Base-by-base conservation (phyloP, 768 basidiomycete genomes). In the Suillus lakei region DNA sequence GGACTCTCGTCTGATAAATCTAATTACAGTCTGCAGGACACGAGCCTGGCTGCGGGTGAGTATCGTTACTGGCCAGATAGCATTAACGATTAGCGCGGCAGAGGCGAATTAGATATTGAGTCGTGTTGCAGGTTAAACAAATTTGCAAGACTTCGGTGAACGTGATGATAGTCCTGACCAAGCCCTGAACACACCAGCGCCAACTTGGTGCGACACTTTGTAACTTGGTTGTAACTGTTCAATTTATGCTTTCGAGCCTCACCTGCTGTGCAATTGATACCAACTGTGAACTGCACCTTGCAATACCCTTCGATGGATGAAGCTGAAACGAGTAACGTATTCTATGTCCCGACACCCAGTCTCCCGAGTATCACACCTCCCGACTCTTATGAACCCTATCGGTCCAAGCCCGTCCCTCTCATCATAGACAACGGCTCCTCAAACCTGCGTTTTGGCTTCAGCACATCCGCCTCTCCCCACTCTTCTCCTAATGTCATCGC, bases 381-480 rank as follows among this genome's bases (percentile, higher is more conserved):
- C 6, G 82, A 81, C 51, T 78, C 85, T 15, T 92, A 91, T 68
- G 78, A 84, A 54, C 62, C 69, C 23, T 83, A 88, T 72, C 85
- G 87, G 43, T 77, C 72, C 12, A 78, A 81, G 8, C 73, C 77
- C 50, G 88, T 86, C 0, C 91, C 94, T 0, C 86, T 96, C 66
- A 84, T 95, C 69, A 91, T 96, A 70, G 95, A 97, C 83, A 96
- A 96, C 70, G 95, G 96, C 66, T 88, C 95, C 8, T 92, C 90
- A 36, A 86, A 80, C 58, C 81, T 96, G 46, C 87, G 94, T 60
- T 97, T 91, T 78, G 95, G 95, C 16, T 97, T 95, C 77, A 87
- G 89, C 30, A 87, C 85, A 4, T 85, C 85, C 3, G 46, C 77
- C 28, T 61, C 64, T 21, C 93, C 94, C 0, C 86, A 84, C 43